Conservation (phyloP, 768 basidiomycete species). For the Tulasnella sp. region DNA sequence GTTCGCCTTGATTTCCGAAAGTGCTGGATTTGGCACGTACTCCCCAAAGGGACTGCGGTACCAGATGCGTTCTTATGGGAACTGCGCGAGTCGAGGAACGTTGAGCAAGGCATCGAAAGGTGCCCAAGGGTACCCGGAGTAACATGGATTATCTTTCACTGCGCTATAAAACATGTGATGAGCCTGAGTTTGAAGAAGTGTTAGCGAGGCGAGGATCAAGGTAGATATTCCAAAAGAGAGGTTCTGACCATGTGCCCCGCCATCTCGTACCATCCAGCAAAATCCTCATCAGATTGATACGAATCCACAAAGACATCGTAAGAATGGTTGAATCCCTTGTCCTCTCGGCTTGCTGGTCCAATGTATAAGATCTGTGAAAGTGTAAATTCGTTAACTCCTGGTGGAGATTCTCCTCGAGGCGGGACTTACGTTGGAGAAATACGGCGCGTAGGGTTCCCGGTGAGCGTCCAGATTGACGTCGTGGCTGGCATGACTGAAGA, state of each 20-base stretch:
- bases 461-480: slow-evolving; percentile 42
- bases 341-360: slow-evolving; percentile 42
- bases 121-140: slow-evolving; percentile 47
- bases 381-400: not conserved
- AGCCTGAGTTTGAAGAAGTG: slow-evolving; percentile 33
- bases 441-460: slow-evolving; percentile 40
- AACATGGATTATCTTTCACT: slow-evolving; percentile 38
- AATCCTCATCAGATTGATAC: slow-evolving; percentile 41
- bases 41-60: slow-evolving; percentile 39
- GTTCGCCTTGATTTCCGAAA: not conserved
- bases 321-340: slow-evolving; percentile 41
- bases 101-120: slow-evolving; percentile 47
- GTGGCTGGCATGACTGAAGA: slow-evolving; percentile 46
- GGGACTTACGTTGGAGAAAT: slow-evolving; percentile 43
- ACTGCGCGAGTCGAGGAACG: slow-evolving; percentile 41
- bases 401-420: not conserved
- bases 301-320: slow-evolving; percentile 46
- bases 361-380: slow-evolving; percentile 40
- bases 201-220: not conserved
- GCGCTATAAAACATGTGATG: slow-evolving; percentile 49
- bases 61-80: slow-evolving; percentile 42
- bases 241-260: slow-evolving; percentile 39
- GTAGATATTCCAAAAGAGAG: slow-evolving; percentile 25
- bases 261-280: slow-evolving; percentile 30
- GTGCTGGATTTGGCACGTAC: slow-evolving; percentile 6